phyloP scores from a whole-genome alignment of 805 yeast species.

The Schwanniomyces vanrijiae region DNA sequence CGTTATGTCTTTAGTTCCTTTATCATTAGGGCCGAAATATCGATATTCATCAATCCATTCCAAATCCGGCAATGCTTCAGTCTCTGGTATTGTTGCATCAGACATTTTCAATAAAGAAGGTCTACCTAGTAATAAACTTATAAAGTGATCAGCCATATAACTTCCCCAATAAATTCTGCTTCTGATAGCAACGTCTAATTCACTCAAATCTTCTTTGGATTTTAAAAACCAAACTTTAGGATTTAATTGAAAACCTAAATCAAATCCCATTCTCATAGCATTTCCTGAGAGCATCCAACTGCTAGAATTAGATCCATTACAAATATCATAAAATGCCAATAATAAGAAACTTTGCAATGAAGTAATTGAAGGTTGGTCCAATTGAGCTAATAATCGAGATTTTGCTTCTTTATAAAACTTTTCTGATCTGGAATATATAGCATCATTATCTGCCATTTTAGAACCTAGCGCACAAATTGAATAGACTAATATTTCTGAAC shows the following conservation, averaged over 20 bases:
- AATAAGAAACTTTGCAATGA: conserved; percentile 59
- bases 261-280: conserved; percentile 65
- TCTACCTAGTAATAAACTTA: conserved; percentile 58
- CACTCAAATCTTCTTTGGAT: conserved; percentile 38
- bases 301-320: conserved; percentile 55
- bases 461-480: conserved; percentile 63
- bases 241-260: conserved; percentile 61
- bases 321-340: conserved; percentile 60
- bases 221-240: conserved; percentile 60
- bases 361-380: conserved; percentile 50
- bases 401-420: conserved; percentile 50
- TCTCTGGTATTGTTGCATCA: conserved; percentile 61
- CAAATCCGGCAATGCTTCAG: conserved; percentile 59
- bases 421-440: conserved; percentile 39
- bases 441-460: conserved; percentile 44
- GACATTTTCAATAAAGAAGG: conserved; percentile 54
- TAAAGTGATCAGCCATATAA: conserved; percentile 63
- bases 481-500: conserved; percentile 53
- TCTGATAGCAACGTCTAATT: conserved; percentile 55
- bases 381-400: conserved; percentile 35
- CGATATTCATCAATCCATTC: conserved; percentile 63
- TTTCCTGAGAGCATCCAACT: conserved; percentile 66
- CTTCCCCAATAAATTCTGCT: conserved; percentile 69
- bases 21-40: conserved; percentile 27
- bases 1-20: conserved; percentile 18